Percentiles rank a stretch among this genome's conserved stretches.
Conservation (phyloP, 176 grass and related monocot genomes). For the Aegilops sharonensis region DNA sequence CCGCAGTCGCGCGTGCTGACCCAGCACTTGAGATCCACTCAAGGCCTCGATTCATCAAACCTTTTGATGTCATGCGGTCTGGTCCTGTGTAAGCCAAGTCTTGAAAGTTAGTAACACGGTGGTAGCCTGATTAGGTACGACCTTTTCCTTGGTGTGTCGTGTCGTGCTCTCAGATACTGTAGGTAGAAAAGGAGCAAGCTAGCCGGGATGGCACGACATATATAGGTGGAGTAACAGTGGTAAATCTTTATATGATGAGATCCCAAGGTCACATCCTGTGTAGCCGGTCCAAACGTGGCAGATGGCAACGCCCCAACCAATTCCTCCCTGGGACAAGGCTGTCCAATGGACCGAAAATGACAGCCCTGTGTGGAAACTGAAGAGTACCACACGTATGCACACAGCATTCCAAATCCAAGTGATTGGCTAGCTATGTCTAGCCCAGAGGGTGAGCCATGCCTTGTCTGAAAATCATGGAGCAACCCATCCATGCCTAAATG, state of each 20-base stretch:
- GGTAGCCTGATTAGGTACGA: background rate
- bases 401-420: background rate
- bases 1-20: no score
- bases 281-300: background rate
- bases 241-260: background rate
- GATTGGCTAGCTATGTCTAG: background rate
- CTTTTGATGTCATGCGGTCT: background rate
- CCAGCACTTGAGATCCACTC: constrained; percentile 4
- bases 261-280: background rate
- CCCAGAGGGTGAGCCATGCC: background rate
- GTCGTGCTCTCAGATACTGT: background rate
- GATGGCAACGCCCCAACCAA: constrained; percentile 19
- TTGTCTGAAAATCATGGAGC: constrained; percentile 15
- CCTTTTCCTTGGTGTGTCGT: background rate
- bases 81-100: background rate
- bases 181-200: background rate
- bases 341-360: constrained; percentile 15
- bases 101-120: background rate
- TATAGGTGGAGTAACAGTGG: background rate
- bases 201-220: background rate
- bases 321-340: background rate
- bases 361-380: background rate
- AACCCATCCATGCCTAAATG: background rate
- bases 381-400: background rate
- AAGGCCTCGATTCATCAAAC: background rate